These are phyloP conservation scores for Phytophthora sp. DNA, from an alignment of 352 stramenopile genomes.

Conservation along the genomic window DNA sequence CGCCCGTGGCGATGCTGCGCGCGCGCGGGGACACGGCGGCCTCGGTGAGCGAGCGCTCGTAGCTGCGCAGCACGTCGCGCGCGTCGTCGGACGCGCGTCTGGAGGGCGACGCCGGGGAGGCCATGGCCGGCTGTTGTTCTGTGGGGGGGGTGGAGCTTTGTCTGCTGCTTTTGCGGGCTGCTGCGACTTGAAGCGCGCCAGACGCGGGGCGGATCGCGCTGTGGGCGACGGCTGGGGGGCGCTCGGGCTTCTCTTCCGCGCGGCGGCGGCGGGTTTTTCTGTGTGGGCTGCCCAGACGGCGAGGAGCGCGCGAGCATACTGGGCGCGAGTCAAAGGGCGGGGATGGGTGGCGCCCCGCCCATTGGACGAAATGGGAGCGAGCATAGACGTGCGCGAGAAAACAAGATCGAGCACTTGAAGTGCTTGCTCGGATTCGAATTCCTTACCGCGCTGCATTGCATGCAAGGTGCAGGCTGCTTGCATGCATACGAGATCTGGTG, in stretches of 20 bases:
- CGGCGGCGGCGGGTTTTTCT: constrained; percentile 21
- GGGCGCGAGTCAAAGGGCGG: too few species aligned
- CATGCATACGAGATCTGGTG: too few species aligned
- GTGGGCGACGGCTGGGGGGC: constrained; percentile 11
- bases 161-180: constrained; percentile 11
- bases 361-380: too few species aligned
- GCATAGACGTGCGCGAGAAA: too few species aligned
- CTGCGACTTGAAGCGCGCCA: constrained; percentile 22
- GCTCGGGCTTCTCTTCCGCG: constrained; percentile 23
- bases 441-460: too few species aligned
- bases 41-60: constrained; percentile 28
- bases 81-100: constrained; percentile 16
- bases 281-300: too few species aligned
- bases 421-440: too few species aligned
- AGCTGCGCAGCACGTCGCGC: constrained; percentile 20
- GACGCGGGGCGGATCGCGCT: constrained; percentile 19
- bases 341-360: too few species aligned
- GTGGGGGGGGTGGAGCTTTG: background rate
- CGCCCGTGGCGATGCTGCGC: constrained; percentile 1
- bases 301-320: too few species aligned
- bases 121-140: constrained; percentile 5
- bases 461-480: too few species aligned
- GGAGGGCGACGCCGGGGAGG: background rate
- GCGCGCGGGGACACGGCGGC: constrained; percentile 16
- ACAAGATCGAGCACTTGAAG: too few species aligned